Evolutionary conservation across 202 grass and related monocot genomes (phyloP).

Genomic region (Carex arenaria): DNA sequence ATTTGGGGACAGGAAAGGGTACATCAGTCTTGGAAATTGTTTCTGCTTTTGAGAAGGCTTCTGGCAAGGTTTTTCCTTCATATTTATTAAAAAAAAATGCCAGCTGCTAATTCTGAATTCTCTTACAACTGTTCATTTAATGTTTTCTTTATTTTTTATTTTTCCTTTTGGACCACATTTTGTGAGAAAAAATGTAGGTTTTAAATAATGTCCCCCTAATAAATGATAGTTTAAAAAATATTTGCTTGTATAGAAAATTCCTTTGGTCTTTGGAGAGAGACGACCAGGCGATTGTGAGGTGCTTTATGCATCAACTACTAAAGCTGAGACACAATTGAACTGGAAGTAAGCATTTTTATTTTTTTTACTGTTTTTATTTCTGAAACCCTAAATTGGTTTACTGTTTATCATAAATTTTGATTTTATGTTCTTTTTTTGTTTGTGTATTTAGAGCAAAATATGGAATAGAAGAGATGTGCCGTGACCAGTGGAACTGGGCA

Average conservation of each 20-base stretch:
- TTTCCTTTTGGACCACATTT: slow-evolving; percentile 12
- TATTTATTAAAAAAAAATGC: not conserved
- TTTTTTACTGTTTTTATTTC: not conserved
- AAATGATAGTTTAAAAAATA: slow-evolving; percentile 4
- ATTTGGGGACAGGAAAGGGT: slow-evolving; percentile 87
- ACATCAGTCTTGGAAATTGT: slow-evolving; percentile 96
- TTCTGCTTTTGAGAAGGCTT: slow-evolving; percentile 85
- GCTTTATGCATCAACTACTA: slow-evolving; percentile 67
- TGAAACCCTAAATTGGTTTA: not conserved
- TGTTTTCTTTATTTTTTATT: not conserved
- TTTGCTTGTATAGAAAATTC: slow-evolving; percentile 64
- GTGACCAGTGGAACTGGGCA: slow-evolving; percentile 97
- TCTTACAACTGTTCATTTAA: not conserved
- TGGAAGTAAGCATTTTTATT: slow-evolving; percentile 66
- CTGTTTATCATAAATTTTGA: not conserved
- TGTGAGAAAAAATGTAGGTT: not conserved
- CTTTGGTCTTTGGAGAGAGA: slow-evolving; percentile 58
- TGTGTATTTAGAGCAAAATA: slow-evolving; percentile 63
- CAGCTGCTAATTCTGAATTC: not conserved
- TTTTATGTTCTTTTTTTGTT: slow-evolving; percentile 1
- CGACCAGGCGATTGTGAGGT: slow-evolving; percentile 83
- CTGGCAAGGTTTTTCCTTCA: slow-evolving; percentile 55
- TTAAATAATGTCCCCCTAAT: not conserved
- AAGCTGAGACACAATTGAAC: slow-evolving; percentile 83
- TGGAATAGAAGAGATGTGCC: slow-evolving; percentile 83